Conservation (phyloP, 2,329 filamentous ascomycete genomes). For the Stylonectria norvegica region DNA sequence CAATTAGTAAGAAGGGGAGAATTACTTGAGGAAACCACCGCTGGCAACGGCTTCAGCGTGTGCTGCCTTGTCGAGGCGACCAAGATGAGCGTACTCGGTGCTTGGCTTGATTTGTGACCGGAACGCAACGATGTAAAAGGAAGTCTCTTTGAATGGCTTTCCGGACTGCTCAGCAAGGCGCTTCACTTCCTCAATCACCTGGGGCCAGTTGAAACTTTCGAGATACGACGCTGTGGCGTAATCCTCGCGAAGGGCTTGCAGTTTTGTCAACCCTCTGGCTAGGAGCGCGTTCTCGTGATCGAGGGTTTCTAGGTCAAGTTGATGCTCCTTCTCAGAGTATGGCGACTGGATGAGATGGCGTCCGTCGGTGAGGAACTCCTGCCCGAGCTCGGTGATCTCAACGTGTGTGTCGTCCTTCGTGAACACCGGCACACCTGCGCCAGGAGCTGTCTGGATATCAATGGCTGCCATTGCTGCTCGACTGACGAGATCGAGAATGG, state of each 20-base stretch:
- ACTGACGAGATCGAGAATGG: no score
- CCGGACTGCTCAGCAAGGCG: slow-evolving; percentile 45
- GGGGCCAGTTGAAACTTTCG: slow-evolving; percentile 72
- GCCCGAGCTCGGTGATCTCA: slow-evolving; percentile 23
- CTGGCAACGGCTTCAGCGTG: slow-evolving; percentile 76
- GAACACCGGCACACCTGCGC: slow-evolving; percentile 23
- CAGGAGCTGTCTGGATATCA: slow-evolving; percentile 22
- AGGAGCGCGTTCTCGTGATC: slow-evolving; percentile 65
- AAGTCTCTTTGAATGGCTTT: slow-evolving; percentile 55
- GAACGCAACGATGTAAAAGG: slow-evolving; percentile 84
- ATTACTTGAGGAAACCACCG: slow-evolving; percentile 77
- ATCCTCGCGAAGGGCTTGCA: slow-evolving; percentile 61
- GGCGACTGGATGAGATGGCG: slow-evolving; percentile 64
- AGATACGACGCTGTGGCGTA: slow-evolving; percentile 75
- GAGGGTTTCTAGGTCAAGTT: slow-evolving; percentile 67
- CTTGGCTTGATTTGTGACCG: slow-evolving; percentile 66
- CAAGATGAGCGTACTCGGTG: slow-evolving; percentile 66
- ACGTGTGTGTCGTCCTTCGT: slow-evolving; percentile 23
- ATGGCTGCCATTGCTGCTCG: slow-evolving; percentile 27
- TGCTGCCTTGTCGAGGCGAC: slow-evolving; percentile 70
- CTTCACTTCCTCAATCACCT: slow-evolving; percentile 58
- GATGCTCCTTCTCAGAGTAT: slow-evolving; percentile 67
- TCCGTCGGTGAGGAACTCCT: slow-evolving; percentile 13
- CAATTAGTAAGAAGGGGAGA: neutral
- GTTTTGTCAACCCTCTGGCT: slow-evolving; percentile 63